Evolutionary conservation across 2,329 filamentous ascomycete genomes (phyloP), one percentile per base, ranked within the genome.

Genomic region (Tetracladium maxilliforme): DNA sequence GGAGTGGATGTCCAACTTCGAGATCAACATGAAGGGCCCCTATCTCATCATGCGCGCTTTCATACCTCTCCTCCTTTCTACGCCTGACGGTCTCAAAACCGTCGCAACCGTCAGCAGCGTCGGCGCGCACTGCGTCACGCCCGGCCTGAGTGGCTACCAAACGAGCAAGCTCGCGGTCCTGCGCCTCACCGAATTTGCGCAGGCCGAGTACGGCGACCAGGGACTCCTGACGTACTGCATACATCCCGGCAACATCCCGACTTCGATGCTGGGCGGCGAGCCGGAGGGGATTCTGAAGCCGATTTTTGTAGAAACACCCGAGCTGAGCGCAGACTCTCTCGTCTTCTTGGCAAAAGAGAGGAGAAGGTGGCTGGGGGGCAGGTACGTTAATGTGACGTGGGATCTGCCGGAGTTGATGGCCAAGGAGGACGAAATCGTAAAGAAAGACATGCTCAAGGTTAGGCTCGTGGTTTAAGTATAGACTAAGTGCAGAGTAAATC

Each of bases 71-170:
- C 12, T 43, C 19, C 16, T 43, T 19, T 14, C 10, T 11, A 23
- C 12, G 34, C 27, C 42, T 30, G 24, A 35, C n/a, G 27, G 37
- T 4, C 34, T 36, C 19, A 57, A 56, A 38, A 57, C 51, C 0
- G 44, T 70, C 14, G 42, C 69, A 28, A 61, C 57, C 26, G 42
- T 67, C 17, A 47, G 44, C 6, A 60, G 55, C 20, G 48, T 59
- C 3, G 62, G 51, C 6, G 54, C 47, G 2, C 45, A 51, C 26
- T 29, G 51, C 26, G 37, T 49, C 6, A 33, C 33, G 3, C 37
- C 37, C 0, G 49, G 54, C 5, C 35, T 44, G 3, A 54, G 52
- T 17, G 46, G 48, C 3, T 70, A 70, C 32, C 47, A 54, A 28
- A 49, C 49, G 3, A 48, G 46, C 19, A 69, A 70, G 38, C 43